phyloP scores from a whole-genome alignment of 2,329 filamentous ascomycete species.

The Diaporthe citrichinensis region DNA sequence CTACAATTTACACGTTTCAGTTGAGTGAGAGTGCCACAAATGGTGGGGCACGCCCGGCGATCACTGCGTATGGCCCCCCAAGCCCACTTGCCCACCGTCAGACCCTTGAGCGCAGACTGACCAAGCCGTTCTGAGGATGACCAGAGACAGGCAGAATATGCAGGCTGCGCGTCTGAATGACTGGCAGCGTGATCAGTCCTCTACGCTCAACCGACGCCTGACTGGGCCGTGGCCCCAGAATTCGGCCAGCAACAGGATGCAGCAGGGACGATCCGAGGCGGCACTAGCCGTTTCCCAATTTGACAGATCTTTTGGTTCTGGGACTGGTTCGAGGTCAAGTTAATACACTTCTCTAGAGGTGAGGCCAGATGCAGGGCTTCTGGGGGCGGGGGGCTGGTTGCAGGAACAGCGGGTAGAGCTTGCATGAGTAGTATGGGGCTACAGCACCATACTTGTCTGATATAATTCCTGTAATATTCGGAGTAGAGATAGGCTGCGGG shows the following conservation, averaged over 20 bases:
- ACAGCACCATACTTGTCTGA: background rate
- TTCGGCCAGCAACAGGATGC: background rate
- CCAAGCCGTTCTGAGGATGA: background rate
- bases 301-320: background rate
- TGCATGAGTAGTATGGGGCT: background rate
- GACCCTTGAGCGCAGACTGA: background rate
- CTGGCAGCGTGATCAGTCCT: conserved; percentile 4
- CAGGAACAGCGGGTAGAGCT: background rate
- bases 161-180: background rate
- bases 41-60: background rate
- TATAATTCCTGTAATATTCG: background rate
- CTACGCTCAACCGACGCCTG: background rate
- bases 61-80: background rate
- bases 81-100: conserved; percentile 6
- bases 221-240: background rate
- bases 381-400: background rate
- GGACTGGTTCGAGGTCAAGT: background rate
- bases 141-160: background rate
- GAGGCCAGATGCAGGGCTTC: background rate
- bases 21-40: background rate
- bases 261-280: conserved; percentile 3
- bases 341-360: background rate
- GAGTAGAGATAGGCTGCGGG: background rate
- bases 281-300: background rate
- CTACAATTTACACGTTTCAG: background rate